phyloP scores from a whole-genome alignment of 2,329 filamentous ascomycete species.

The Penicillium olsonii region DNA sequence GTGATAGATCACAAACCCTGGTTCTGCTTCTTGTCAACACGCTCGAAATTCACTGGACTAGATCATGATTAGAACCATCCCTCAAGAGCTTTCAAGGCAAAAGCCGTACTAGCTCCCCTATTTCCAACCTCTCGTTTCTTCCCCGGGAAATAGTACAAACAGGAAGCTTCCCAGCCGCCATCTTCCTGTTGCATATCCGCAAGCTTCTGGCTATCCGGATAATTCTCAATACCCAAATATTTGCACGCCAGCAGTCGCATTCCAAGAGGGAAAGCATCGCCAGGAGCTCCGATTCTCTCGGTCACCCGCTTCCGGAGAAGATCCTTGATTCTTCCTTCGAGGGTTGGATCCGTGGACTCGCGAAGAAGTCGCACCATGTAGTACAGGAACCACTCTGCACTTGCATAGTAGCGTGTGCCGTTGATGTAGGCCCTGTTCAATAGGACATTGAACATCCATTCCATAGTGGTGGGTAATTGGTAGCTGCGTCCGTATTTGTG shows the following conservation, averaged over 20 bases:
- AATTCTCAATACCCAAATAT: neutral
- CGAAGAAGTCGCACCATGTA: neutral
- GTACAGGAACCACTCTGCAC: slow-evolving; percentile 8
- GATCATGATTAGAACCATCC: too few relatives aligned
- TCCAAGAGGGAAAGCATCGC: neutral
- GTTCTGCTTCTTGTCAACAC: too few relatives aligned
- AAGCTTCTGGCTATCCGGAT: neutral
- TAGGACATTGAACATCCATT: slow-evolving; percentile 4
- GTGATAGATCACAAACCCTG: too few relatives aligned
- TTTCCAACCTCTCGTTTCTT: neutral
- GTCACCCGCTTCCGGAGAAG: neutral
- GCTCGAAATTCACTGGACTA: too few relatives aligned
- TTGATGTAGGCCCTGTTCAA: slow-evolving; percentile 8
- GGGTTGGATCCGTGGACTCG: slow-evolving; percentile 9
- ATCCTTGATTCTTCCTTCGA: slow-evolving; percentile 13
- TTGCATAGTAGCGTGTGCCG: slow-evolving; percentile 9
- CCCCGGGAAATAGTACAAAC: neutral
- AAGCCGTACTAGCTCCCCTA: neutral
- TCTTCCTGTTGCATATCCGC: neutral
- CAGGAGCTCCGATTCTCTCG: neutral
- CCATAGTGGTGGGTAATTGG: neutral
- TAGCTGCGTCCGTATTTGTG: slow-evolving; percentile 4
- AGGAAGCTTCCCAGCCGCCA: slow-evolving; percentile 1
- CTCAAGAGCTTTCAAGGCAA: slow-evolving; percentile 2
- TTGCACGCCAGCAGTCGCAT: neutral